Conservation (phyloP, 257 asterid species). For the Gentiana straminea region DNA sequence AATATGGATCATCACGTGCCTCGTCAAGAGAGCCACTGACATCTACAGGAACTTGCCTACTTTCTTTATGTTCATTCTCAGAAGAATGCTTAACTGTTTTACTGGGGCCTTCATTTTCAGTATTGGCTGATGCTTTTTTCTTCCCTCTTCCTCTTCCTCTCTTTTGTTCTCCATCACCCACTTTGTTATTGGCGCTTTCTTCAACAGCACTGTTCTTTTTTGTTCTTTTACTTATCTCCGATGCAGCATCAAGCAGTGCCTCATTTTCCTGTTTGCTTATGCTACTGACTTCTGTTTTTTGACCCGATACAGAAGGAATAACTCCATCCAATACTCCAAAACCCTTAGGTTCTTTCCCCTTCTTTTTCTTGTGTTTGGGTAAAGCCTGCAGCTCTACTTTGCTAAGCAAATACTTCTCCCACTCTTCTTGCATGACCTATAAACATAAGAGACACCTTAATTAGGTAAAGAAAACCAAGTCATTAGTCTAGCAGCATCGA, state of each 20-base stretch:
- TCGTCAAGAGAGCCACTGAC: slow-evolving; percentile 23
- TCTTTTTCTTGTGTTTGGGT: slow-evolving; percentile 72
- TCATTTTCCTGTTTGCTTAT: slow-evolving; percentile 78
- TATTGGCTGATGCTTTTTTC: slow-evolving; percentile 31
- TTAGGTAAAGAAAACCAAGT: too few relatives aligned
- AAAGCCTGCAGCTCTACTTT: slow-evolving; percentile 85
- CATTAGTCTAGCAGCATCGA: too few relatives aligned
- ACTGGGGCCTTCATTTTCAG: slow-evolving; percentile 28
- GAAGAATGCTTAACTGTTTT: slow-evolving; percentile 22
- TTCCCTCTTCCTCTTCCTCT: slow-evolving; percentile 32
- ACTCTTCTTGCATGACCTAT: slow-evolving; percentile 87
- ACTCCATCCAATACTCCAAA: slow-evolving; percentile 85
- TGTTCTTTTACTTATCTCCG: slow-evolving; percentile 43
- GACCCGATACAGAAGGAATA: slow-evolving; percentile 48
- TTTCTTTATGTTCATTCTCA: slow-evolving; percentile 21
- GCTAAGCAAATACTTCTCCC: slow-evolving; percentile 89
- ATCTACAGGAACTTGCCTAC: slow-evolving; percentile 11
- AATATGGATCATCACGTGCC: slow-evolving; percentile 21
- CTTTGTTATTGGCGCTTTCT: slow-evolving; percentile 19
- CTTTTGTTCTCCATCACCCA: slow-evolving; percentile 25
- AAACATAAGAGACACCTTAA: not conserved
- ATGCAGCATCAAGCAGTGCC: slow-evolving; percentile 80
- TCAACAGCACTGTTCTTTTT: slow-evolving; percentile 30
- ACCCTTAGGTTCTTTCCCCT: slow-evolving; percentile 73
- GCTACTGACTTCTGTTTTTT: slow-evolving; percentile 67